These are phyloP conservation scores for Aspergillus sp. DNA, from an alignment of 2,329 filamentous ascomycete genomes.

Conservation along the genomic window DNA sequence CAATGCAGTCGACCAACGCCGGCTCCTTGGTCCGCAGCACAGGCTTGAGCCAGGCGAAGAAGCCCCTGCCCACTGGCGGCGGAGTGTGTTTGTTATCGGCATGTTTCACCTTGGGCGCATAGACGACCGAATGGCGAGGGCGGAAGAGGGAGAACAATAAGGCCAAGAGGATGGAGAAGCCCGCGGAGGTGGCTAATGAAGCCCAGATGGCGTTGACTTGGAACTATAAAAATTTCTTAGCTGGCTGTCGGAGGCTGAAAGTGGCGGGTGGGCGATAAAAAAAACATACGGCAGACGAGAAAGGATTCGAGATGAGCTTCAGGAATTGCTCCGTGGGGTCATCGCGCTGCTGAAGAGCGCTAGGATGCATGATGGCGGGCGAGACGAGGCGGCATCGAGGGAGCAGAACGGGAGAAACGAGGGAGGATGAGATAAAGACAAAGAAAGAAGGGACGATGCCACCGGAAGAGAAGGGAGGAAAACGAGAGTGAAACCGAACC, in stretches of 20 bases:
- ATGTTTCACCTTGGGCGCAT: conserved; percentile 91
- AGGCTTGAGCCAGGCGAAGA: conserved; percentile 83
- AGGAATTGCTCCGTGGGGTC: conserved; percentile 43
- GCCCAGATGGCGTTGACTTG: conserved; percentile 68
- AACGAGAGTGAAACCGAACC: neutral
- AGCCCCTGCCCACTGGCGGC: conserved; percentile 79
- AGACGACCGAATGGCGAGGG: conserved; percentile 88
- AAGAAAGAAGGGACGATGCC: neutral
- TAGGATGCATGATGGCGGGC: conserved; percentile 28
- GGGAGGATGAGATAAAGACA: conserved; percentile 15
- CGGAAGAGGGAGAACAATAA: conserved; percentile 84
- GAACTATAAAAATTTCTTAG: conserved; percentile 45
- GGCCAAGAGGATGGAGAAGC: conserved; percentile 71
- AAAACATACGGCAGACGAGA: conserved; percentile 44
- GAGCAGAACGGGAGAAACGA: conserved; percentile 8
- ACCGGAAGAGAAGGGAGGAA: neutral
- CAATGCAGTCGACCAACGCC: conserved; percentile 76
- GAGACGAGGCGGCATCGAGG: conserved; percentile 21
- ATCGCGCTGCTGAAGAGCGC: conserved; percentile 27
- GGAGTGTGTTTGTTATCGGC: conserved; percentile 87
- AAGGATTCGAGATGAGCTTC: conserved; percentile 48
- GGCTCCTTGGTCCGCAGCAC: conserved; percentile 76
- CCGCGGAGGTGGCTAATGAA: conserved; percentile 77
- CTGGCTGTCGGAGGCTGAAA: neutral
- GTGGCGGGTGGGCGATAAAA: neutral